These are phyloP conservation scores for Apophysomyces trapeziformis DNA, from an alignment of 371 early-diverging fungal genomes.

Conservation along the genomic window DNA sequence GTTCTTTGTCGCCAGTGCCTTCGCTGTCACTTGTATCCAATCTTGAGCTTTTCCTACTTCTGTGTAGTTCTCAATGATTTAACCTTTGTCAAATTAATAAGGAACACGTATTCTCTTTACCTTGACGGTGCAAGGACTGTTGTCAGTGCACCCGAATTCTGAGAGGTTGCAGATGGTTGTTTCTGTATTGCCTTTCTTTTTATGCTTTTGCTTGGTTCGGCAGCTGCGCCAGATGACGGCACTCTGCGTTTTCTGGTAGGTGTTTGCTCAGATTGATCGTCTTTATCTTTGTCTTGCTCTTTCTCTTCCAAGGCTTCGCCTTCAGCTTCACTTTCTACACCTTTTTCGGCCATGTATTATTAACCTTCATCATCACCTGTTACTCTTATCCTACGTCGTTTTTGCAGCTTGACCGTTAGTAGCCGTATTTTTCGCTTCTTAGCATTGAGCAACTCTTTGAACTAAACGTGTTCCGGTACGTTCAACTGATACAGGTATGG, in stretches of 20 bases:
- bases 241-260: neutral
- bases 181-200: neutral
- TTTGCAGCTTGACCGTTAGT: conserved; percentile 12
- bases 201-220: neutral
- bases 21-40: neutral
- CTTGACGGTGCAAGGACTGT: neutral
- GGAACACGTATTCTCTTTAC: neutral
- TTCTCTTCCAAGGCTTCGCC: neutral
- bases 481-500: neutral
- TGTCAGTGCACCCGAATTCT: neutral
- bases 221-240: neutral
- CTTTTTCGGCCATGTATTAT: no score
- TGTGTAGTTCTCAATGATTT: neutral
- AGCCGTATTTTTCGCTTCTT: conserved; percentile 16
- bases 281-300: neutral
- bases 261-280: neutral
- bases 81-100: neutral
- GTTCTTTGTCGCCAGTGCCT: neutral
- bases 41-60: neutral
- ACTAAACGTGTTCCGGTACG: neutral
- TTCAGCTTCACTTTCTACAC: no score
- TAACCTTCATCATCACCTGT: neutral
- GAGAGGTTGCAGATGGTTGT: neutral
- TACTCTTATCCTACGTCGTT: neutral
- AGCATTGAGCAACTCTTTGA: conserved; percentile 19